Evolutionary conservation across 306 rosid genomes (phyloP).

Genomic region (Prunus fruticosa): DNA sequence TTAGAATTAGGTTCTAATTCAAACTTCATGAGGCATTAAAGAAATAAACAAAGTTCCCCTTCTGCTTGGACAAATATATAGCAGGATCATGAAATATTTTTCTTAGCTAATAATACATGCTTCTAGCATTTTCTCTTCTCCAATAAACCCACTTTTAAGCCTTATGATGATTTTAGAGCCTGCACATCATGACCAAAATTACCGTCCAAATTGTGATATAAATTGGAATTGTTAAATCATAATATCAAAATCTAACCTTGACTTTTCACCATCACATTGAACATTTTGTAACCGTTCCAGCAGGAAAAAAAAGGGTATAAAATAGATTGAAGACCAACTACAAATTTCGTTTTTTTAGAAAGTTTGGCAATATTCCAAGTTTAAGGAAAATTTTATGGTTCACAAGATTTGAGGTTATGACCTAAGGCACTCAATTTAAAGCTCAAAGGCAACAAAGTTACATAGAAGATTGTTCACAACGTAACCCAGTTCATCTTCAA

Average conservation of each 20-base stretch:
- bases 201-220: neutral
- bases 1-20: conserved; percentile 12
- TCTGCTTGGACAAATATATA: neutral
- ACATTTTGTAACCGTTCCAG: neutral
- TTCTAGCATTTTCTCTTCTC: neutral
- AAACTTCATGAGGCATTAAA: neutral
- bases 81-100: neutral
- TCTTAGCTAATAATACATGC: neutral
- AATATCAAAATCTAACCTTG: neutral
- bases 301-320: neutral
- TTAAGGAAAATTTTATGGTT: neutral
- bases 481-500: conserved; percentile 1
- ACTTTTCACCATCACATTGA: neutral
- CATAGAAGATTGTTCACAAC: neutral
- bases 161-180: neutral
- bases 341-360: neutral
- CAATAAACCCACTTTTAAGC: neutral
- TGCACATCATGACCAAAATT: neutral
- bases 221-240: neutral
- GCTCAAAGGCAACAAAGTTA: neutral
- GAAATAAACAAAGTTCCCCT: neutral
- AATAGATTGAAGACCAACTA: neutral
- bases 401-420: neutral
- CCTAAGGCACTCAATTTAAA: neutral
- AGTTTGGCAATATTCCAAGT: neutral